Evolutionary conservation across 2,329 filamentous ascomycete genomes (phyloP).

Genomic region (Microsporum ferrugineum): DNA sequence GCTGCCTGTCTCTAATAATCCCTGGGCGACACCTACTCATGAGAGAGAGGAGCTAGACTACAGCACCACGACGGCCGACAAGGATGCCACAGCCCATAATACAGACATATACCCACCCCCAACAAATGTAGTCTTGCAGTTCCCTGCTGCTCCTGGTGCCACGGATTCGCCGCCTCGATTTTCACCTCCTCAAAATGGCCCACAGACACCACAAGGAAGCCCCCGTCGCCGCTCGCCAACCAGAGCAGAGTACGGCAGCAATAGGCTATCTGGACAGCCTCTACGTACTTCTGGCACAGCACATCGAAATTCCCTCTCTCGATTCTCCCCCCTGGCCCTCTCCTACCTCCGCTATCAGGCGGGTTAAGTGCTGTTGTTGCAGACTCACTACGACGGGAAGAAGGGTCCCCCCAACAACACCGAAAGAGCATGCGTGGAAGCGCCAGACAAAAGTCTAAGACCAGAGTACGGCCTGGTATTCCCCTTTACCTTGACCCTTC

Average conservation of each 20-base stretch:
- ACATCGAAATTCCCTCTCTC: conserved; percentile 40
- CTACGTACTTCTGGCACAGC: conserved; percentile 22
- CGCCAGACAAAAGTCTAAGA: background rate
- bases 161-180: conserved; percentile 17
- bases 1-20: conserved; percentile 28
- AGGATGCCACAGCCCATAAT: conserved; percentile 18
- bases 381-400: conserved; percentile 50
- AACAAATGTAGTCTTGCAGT: conserved; percentile 29
- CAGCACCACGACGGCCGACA: background rate
- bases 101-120: conserved; percentile 14
- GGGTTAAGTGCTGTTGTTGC: conserved; percentile 49
- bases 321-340: conserved; percentile 47
- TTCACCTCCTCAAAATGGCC: conserved; percentile 10
- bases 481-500: background rate
- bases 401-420: conserved; percentile 28
- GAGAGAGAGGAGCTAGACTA: background rate
- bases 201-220: conserved; percentile 14
- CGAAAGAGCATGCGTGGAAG: background rate
- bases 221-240: conserved; percentile 11
- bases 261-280: conserved; percentile 18
- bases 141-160: conserved; percentile 30
- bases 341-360: conserved; percentile 50
- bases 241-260: conserved; percentile 15
- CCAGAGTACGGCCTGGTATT: background rate
- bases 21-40: conserved; percentile 25